Evolutionary conservation across 2,329 filamentous ascomycete species (phyloP), one percentile per base, ranked within the genome.

Genomic region (Emmonsiellopsis sp.): DNA sequence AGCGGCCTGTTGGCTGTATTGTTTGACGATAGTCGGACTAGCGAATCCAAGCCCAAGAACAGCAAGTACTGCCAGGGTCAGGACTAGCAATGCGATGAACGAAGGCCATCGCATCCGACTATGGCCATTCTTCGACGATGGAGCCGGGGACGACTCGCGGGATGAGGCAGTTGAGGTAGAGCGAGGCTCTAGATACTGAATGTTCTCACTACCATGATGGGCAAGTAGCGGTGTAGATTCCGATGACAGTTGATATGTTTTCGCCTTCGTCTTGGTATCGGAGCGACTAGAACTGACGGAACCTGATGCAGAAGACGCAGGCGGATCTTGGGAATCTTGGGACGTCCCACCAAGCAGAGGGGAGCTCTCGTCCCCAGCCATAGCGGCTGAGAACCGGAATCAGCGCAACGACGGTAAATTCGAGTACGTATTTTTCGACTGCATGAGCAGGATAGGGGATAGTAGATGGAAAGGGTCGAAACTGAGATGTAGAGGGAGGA

Each of bases 41-140:
- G 95, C 80, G 71, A 95, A 95, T 13, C 84, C 89, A 53, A 92
- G 74, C 13, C 86, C 71, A 55, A 96, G 83, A 61, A 95, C 89
- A 31, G 78, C 67, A 20, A 92, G 62, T 5, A 85, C 76, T 6
- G 84, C 63, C 1, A 81, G 60, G 48, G 79, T 86, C 7, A 97
- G 72, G 2, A 86, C 54, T 1, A 78, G 61, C 57, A 95, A 81
- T 32, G 91, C 86, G 38, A 94, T 76, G 34, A 89, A 75, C 38
- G 86, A 92, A 7, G 89, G 85, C 89, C 89, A 95, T 73, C 84
- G 76, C 59, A 76, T 73, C 30, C 61, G 58, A 26, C 55, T 58
- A 16, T 57, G 59, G 35, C 59, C 60, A 54, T 64, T 64, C 31
- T 55, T 57, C 6, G 54, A 34, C 3, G 52, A 50, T 13, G 50